These are phyloP conservation scores for Mortierella sp. DNA, from an alignment of 371 early-diverging fungal genomes.

Conservation along the genomic window DNA sequence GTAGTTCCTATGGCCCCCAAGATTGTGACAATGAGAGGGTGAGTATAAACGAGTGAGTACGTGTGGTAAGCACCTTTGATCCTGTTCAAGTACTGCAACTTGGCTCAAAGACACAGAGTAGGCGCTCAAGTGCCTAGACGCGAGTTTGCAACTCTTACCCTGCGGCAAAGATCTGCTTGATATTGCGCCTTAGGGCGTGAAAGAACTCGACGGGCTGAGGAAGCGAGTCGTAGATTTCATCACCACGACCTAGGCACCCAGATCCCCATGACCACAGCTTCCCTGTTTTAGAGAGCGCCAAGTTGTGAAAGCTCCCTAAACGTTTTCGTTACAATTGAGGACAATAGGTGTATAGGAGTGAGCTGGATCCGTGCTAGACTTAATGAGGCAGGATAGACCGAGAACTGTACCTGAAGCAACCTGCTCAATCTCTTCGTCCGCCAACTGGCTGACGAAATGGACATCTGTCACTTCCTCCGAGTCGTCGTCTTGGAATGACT, in stretches of 20 bases:
- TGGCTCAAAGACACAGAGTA: no score
- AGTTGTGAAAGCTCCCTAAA: constrained; percentile 48
- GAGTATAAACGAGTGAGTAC: not conserved
- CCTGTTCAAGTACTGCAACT: no score
- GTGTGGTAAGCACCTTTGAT: no score
- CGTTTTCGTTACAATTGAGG: not conserved
- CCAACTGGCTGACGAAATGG: constrained; percentile 48
- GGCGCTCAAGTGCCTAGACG: no score
- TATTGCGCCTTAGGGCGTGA: constrained; percentile 41
- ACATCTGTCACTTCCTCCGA: constrained; percentile 51
- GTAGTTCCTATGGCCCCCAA: constrained; percentile 22
- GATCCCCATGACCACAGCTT: constrained; percentile 56
- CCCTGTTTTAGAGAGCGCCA: constrained; percentile 47
- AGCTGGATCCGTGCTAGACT: no score
- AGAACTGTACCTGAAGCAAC: constrained; percentile 42
- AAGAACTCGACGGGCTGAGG: constrained; percentile 54
- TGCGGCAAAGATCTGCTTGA: constrained; percentile 49
- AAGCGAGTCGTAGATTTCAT: constrained; percentile 50
- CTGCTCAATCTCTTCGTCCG: constrained; percentile 46
- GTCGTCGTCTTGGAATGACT: constrained; percentile 52
- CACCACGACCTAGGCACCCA: constrained; percentile 48
- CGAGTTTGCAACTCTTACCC: constrained; percentile 28
- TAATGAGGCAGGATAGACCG: not conserved
- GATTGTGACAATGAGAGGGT: not conserved
- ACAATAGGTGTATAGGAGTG: not conserved